Conservation (phyloP, 2,329 filamentous ascomycete genomes). For the Paraconiothyrium brasiliense region DNA sequence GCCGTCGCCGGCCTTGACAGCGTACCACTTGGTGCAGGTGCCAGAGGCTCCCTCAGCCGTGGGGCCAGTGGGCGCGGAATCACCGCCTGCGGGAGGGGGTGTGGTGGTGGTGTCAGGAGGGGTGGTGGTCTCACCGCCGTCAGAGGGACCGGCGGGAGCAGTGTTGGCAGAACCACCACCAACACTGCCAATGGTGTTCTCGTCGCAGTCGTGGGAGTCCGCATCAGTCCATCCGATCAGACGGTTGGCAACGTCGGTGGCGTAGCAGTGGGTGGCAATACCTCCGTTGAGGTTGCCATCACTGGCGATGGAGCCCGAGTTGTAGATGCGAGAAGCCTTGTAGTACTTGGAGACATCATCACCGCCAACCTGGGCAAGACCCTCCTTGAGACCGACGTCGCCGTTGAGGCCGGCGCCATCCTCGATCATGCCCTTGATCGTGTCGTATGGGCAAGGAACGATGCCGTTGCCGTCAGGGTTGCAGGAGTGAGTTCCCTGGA, state of each 20-base stretch:
- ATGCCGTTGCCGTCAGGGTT: slow-evolving; percentile 50
- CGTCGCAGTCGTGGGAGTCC: slow-evolving; percentile 27
- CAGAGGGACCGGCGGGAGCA: slow-evolving; percentile 16
- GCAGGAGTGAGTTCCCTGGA: slow-evolving; percentile 37
- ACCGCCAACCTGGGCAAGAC: slow-evolving; percentile 41
- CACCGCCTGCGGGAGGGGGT: slow-evolving; percentile 8
- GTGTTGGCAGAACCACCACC: slow-evolving; percentile 18
- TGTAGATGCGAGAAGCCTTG: slow-evolving; percentile 60
- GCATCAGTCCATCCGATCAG: slow-evolving; percentile 53
- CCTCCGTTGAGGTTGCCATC: slow-evolving; percentile 53
- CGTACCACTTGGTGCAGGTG: slow-evolving; percentile 45
- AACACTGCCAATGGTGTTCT: slow-evolving; percentile 25
- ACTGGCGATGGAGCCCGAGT: slow-evolving; percentile 55
- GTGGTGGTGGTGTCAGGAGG: slow-evolving; percentile 14
- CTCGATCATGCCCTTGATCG: slow-evolving; percentile 53
- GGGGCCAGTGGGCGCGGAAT: slow-evolving; percentile 12
- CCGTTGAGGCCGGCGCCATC: slow-evolving; percentile 57
- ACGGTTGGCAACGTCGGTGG: slow-evolving; percentile 61
- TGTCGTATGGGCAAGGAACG: slow-evolving; percentile 51
- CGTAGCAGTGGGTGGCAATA: slow-evolving; percentile 60
- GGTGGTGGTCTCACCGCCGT: slow-evolving; percentile 4
- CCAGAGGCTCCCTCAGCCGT: slow-evolving; percentile 26
- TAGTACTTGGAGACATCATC: slow-evolving; percentile 55
- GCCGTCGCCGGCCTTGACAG: slow-evolving; percentile 40
- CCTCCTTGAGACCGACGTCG: slow-evolving; percentile 52